A percentile compares a stretch with the other conserved stretches of the same genome.
These are phyloP conservation scores for Abortiporus biennis DNA, from an alignment of 1,284 basidiomycete species.

Conservation along the genomic window DNA sequence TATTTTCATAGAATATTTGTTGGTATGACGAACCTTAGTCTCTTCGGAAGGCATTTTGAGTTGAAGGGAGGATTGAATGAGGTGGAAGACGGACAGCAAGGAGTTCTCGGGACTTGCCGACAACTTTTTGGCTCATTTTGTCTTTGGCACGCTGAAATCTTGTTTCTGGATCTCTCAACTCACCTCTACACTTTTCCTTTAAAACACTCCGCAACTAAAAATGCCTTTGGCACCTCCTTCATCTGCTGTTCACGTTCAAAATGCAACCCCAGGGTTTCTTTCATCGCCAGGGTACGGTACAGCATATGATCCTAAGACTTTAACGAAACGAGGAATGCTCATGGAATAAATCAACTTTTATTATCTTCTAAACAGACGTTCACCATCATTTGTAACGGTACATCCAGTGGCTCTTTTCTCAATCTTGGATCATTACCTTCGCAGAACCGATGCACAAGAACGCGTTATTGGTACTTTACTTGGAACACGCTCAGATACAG, in stretches of 20 bases:
- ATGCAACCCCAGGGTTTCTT: conserved; percentile 27
- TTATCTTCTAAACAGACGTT: conserved; percentile 38
- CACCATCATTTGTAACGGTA: conserved; percentile 73
- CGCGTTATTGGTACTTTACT: conserved; percentile 96
- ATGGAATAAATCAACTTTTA: conserved; percentile 3
- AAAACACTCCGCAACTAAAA: conserved; percentile 19
- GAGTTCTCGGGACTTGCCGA: conserved; percentile 29
- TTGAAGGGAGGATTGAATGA: conserved; percentile 18
- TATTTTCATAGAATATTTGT: conserved; percentile 1
- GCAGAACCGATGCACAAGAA: conserved; percentile 76
- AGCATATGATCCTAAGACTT: neutral
- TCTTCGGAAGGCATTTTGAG: conserved; percentile 78
- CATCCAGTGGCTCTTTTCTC: conserved; percentile 94
- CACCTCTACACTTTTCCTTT: conserved; percentile 12
- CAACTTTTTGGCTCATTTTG: conserved; percentile 23
- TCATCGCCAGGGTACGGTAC: conserved; percentile 27
- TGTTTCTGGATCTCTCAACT: conserved; percentile 5
- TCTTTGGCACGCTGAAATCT: conserved; percentile 2
- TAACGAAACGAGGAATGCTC: neutral
- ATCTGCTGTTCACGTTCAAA: conserved; percentile 64
- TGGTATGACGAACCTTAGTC: conserved; percentile 55
- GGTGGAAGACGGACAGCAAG: conserved; percentile 4
- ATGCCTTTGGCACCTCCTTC: conserved; percentile 67
- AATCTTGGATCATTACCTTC: conserved; percentile 96
- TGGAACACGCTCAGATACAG: conserved; percentile 70